These are phyloP conservation scores for Acidomyces sp. DNA, from an alignment of 495 filamentous ascomycete genomes.

Conservation along the genomic window DNA sequence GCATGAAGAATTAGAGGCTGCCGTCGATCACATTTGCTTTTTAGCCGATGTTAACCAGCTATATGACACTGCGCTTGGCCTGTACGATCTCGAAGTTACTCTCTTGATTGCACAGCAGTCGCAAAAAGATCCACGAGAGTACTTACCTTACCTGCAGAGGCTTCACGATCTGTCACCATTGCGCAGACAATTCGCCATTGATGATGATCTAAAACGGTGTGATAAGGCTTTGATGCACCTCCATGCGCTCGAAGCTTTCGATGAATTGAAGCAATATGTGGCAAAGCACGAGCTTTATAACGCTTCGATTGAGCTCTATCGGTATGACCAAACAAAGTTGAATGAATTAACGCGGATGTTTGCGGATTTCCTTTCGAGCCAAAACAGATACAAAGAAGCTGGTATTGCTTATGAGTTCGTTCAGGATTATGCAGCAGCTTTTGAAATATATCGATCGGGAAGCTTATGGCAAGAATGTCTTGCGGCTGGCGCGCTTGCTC, in stretches of 20 bases:
- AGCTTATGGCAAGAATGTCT: conserved; percentile 83
- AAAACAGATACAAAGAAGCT: conserved; percentile 69
- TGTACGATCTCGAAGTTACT: conserved; percentile 84
- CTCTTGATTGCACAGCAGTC: conserved; percentile 88
- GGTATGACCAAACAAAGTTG: conserved; percentile 54
- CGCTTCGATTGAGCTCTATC: conserved; percentile 66
- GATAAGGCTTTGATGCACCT: conserved; percentile 68
- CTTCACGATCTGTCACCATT: conserved; percentile 58
- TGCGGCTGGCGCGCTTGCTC: conserved; percentile 55
- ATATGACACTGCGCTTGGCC: conserved; percentile 79
- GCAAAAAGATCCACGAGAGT: conserved; percentile 90
- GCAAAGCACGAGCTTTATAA: conserved; percentile 68
- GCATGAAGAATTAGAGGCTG: conserved; percentile 59
- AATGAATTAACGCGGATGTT: conserved; percentile 57
- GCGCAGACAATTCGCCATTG: conserved; percentile 68
- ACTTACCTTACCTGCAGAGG: conserved; percentile 82
- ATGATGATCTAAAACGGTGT: conserved; percentile 66
- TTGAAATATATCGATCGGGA: conserved; percentile 65
- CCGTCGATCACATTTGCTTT: conserved; percentile 93
- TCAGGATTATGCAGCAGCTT: conserved; percentile 53
- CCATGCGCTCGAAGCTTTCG: conserved; percentile 49
- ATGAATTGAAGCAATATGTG: conserved; percentile 63
- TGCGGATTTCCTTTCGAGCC: conserved; percentile 59
- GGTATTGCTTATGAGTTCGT: conserved; percentile 83
- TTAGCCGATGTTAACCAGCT: conserved; percentile 82